Evolutionary conservation across 208 protist species (phyloP).

Genomic region (Balamuthia mandrillaris): DNA sequence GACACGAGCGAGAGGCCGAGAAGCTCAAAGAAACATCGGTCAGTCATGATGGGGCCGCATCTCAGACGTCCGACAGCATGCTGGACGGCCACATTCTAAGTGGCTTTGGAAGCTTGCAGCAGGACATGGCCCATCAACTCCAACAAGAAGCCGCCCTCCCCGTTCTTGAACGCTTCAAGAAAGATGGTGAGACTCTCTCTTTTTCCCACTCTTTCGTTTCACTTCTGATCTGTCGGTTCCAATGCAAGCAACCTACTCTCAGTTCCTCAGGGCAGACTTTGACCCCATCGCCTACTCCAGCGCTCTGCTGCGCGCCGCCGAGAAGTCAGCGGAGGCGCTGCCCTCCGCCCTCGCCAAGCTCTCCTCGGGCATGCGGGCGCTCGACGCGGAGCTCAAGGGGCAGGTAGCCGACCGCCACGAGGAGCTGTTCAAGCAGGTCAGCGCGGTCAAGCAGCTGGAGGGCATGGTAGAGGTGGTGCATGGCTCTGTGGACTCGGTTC

Average conservation of each 20-base stretch:
- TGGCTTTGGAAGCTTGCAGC: too few relatives aligned
- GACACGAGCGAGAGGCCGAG: too few relatives aligned
- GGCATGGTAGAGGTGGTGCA: not conserved
- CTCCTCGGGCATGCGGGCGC: not conserved
- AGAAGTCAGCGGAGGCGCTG: conserved; percentile 19
- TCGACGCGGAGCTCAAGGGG: conserved; percentile 44
- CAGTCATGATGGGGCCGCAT: too few relatives aligned
- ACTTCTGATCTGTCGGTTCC: too few relatives aligned
- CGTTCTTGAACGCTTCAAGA: too few relatives aligned
- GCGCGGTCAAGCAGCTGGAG: conserved; percentile 51
- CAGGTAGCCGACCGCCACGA: conserved; percentile 46
- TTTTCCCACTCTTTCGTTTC: too few relatives aligned
- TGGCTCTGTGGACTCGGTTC: conserved; percentile 14
- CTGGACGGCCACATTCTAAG: too few relatives aligned
- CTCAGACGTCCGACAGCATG: too few relatives aligned
- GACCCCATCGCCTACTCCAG: conserved; percentile 48
- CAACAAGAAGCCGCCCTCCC: too few relatives aligned
- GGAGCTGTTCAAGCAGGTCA: conserved; percentile 48
- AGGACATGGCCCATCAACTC: too few relatives aligned
- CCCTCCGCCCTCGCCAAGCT: conserved; percentile 47
- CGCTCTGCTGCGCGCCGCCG: conserved; percentile 43
- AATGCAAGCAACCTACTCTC: conserved; percentile 42
- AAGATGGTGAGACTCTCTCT: too few relatives aligned
- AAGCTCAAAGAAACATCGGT: too few relatives aligned
- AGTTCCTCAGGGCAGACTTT: conserved; percentile 49